Base-by-base conservation (phyloP, 2,329 filamentous ascomycete species). In the Tolypocladium ophioglossoides region DNA sequence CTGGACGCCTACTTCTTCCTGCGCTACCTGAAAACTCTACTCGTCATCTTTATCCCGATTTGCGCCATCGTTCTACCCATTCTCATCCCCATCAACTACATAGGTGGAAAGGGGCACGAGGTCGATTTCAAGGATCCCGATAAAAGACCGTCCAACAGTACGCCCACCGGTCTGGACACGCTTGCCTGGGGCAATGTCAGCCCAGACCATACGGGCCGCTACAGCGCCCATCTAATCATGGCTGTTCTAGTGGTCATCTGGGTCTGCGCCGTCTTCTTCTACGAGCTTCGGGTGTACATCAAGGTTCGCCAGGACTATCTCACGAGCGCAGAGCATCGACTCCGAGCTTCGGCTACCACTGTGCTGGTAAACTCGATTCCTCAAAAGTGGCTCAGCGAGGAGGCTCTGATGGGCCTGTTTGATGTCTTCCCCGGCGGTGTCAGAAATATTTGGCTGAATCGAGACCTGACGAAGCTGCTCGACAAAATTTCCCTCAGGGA, bases 1-100 rank as follows among this genome's bases (percentile, higher is more conserved):
- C 80, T 99, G 11, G 94, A 99, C 67, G 91, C 92, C 64, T 99
- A 96, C 72, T 96, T 97, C 75, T 99, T 99, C 69, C 78, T 99
- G 1, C 87, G 95, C 58, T 99, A 96, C 65, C 80, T 83, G 16
- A 80, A 80, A 59, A 80, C 65, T 69, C 82, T 97, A 6, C 79
- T 97, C 46, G 85, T 96, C 66, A 95, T 99, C 58, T 97, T 99
- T 67, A 73, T 95, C 40, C 91, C 94, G 1, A 83, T 96, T 54
- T 84, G 87, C 14, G 61, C 82, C 30, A 65, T 96, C 51, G 85
- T 95, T 32, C 76, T 96, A 53, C 94, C 94, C 0, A 86, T 96
- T 27, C 74, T 99, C 46, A 73, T 97, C 2, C 91, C 94, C 0
- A 70, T 99, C 58, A 99, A 99, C 66, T 85, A 83, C 54, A 72